These are phyloP conservation scores for Rauvolfia tetraphylla DNA, from an alignment of 257 asterid species.

Conservation along the genomic window DNA sequence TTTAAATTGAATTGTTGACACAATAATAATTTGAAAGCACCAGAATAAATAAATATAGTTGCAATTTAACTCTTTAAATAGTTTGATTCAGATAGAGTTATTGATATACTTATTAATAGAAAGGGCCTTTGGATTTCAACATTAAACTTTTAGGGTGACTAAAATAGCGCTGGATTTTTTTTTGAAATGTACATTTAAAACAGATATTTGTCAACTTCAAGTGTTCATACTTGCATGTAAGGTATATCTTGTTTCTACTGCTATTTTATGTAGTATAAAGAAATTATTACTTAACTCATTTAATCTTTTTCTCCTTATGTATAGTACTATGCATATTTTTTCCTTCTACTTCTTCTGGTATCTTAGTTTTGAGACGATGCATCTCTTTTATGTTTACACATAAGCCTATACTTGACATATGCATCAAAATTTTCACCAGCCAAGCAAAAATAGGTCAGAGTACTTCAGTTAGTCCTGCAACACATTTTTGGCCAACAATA, in stretches of 20 bases:
- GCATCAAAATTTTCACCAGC: background rate
- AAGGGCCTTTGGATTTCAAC: background rate
- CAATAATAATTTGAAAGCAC: background rate
- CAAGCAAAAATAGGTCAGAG: background rate
- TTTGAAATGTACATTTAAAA: background rate
- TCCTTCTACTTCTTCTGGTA: background rate
- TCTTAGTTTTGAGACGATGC: background rate
- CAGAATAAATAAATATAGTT: too few species aligned
- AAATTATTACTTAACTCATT: too few species aligned
- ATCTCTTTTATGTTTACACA: too few species aligned
- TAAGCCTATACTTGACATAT: background rate
- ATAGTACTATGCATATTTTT: too few species aligned
- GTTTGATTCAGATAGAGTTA: too few species aligned
- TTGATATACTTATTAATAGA: too few species aligned
- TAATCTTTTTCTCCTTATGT: background rate
- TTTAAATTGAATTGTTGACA: too few species aligned
- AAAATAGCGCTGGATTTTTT: background rate
- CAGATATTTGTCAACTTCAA: too few species aligned
- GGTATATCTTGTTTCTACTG: background rate
- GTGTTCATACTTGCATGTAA: background rate
- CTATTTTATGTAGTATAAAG: too few species aligned
- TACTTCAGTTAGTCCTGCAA: background rate
- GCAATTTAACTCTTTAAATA: too few species aligned
- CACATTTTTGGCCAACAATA: background rate
- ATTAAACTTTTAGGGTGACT: too few species aligned